These are phyloP conservation scores for Durusdinium trenchii DNA, from an alignment of 73 alveolate genomes.

Conservation along the genomic window DNA sequence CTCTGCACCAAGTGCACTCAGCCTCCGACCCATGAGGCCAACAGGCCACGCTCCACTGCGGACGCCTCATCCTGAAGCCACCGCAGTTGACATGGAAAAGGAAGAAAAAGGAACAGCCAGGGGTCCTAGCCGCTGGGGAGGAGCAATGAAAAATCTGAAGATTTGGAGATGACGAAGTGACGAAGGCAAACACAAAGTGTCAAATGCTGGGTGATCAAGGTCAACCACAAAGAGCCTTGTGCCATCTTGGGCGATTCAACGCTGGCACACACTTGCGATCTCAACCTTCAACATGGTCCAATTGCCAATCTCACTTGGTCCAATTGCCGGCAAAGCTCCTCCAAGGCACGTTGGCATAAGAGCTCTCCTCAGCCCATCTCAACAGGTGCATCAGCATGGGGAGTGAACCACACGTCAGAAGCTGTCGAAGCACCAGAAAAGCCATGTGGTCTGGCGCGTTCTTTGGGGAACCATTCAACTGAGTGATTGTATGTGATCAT, in stretches of 20 bases:
- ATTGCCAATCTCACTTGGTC: neutral
- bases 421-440: too few species aligned
- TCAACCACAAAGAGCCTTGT: neutral
- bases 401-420: too few species aligned
- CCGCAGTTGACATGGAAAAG: too few species aligned
- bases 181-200: neutral
- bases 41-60: slow-evolving; percentile 45
- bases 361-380: neutral
- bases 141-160: neutral
- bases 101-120: too few species aligned
- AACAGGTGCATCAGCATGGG: neutral
- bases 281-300: neutral
- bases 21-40: slow-evolving; percentile 77
- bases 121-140: neutral
- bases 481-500: too few species aligned
- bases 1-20: too few species aligned
- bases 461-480: too few species aligned
- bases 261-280: neutral
- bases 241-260: too few species aligned
- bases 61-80: slow-evolving; percentile 52
- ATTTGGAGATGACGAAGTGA: neutral
- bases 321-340: neutral
- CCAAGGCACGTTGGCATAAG: neutral
- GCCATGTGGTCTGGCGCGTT: too few species aligned
- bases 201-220: too few species aligned